These are phyloP conservation scores for Pestalotiopsis sp. DNA, from an alignment of 2,329 filamentous ascomycete species.

Conservation along the genomic window DNA sequence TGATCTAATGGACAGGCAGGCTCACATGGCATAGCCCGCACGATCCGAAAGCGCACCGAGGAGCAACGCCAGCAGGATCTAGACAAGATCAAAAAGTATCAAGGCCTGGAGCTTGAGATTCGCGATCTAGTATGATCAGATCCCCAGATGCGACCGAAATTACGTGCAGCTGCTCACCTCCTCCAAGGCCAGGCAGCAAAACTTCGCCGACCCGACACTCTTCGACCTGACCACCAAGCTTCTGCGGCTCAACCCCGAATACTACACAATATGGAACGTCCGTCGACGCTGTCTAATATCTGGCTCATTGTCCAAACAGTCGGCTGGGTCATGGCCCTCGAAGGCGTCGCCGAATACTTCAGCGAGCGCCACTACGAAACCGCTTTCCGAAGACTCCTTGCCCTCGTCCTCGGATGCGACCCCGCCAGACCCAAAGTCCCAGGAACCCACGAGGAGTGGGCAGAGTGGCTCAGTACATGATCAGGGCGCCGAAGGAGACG, in stretches of 20 bases:
- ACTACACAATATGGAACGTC: slow-evolving; percentile 91
- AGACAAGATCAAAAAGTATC: slow-evolving; percentile 77
- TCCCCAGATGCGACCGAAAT: background rate
- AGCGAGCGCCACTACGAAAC: slow-evolving; percentile 60
- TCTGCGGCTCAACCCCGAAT: slow-evolving; percentile 79
- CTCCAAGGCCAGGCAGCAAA: slow-evolving; percentile 40
- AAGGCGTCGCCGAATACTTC: slow-evolving; percentile 57
- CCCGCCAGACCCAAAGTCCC: slow-evolving; percentile 49
- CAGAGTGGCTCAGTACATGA: slow-evolving; percentile 54
- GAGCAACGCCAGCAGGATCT: slow-evolving; percentile 73
- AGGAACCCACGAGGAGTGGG: slow-evolving; percentile 55
- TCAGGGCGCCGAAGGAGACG: slow-evolving; percentile 28
- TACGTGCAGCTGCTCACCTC: background rate
- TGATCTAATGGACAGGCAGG: slow-evolving; percentile 47
- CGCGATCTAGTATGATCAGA: slow-evolving; percentile 58
- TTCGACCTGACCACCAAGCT: slow-evolving; percentile 74
- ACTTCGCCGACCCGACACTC: slow-evolving; percentile 55
- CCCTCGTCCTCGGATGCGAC: slow-evolving; percentile 55
- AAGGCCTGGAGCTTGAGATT: slow-evolving; percentile 69
- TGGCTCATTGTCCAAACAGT: slow-evolving; percentile 57
- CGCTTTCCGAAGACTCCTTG: slow-evolving; percentile 64
- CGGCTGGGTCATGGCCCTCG: slow-evolving; percentile 50
- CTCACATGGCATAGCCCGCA: slow-evolving; percentile 76
- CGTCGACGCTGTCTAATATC: slow-evolving; percentile 72
- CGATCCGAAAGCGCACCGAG: slow-evolving; percentile 64